phyloP scores from a whole-genome alignment of 2,329 filamentous ascomycete genomes.

The Nemania sp. region DNA sequence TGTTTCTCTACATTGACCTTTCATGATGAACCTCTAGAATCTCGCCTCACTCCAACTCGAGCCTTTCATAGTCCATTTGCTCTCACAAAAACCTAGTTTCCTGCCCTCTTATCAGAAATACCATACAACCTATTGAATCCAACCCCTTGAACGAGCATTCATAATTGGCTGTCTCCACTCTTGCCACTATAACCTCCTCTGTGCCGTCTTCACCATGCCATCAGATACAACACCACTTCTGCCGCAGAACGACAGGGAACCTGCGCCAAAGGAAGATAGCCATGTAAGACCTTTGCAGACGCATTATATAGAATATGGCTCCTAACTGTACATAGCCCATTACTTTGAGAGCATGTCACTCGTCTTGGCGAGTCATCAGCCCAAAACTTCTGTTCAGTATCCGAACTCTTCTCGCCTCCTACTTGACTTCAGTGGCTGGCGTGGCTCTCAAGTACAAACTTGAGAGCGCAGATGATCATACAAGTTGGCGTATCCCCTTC shows the following conservation, averaged over 20 bases:
- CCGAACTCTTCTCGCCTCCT: conserved; percentile 47
- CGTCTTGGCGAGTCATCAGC: conserved; percentile 52
- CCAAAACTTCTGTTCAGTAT: conserved; percentile 51
- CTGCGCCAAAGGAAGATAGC: conserved; percentile 32
- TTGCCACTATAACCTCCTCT: not conserved
- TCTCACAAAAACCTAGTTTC: not conserved
- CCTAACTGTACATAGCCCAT: conserved; percentile 50
- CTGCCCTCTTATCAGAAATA: not conserved
- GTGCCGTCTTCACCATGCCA: conserved; percentile 27
- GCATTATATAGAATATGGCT: not conserved
- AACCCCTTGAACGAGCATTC: not conserved
- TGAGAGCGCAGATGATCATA: conserved; percentile 44
- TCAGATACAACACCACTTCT: conserved; percentile 37
- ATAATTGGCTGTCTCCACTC: not conserved
- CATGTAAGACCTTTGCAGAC: conserved; percentile 36
- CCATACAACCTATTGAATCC: conserved; percentile 18
- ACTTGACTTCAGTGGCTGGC: conserved; percentile 47
- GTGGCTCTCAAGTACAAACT: conserved; percentile 53
- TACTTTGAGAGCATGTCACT: conserved; percentile 55
- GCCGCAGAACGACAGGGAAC: conserved; percentile 24
- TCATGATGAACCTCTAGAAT: not conserved
- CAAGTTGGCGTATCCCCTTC: conserved; percentile 49
- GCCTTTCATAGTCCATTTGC: not conserved
- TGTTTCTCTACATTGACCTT: not conserved
- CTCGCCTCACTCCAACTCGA: not conserved